phyloP scores from a whole-genome alignment of 1,284 basidiomycete species.

The Porodaedalea pini region DNA sequence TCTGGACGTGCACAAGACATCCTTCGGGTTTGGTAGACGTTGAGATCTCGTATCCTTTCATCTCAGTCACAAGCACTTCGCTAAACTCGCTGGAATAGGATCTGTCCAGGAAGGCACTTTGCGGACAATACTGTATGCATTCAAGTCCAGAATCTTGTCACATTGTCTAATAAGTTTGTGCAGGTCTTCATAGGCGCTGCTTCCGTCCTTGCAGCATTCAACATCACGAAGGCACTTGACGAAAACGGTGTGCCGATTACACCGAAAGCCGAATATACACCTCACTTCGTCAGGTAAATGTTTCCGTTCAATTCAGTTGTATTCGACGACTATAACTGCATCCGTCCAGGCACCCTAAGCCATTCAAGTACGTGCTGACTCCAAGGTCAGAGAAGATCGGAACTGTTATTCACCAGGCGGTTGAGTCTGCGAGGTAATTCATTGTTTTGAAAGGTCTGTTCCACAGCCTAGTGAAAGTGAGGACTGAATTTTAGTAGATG shows the following conservation, averaged over 20 bases:
- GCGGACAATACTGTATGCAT: conserved; percentile 1
- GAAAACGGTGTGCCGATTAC: conserved; percentile 17
- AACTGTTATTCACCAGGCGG: conserved; percentile 1
- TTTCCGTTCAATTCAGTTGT: too few relatives aligned
- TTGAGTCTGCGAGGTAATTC: conserved; percentile 1
- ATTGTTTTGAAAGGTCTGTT: too few relatives aligned
- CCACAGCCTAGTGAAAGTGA: too few relatives aligned
- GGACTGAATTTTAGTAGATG: not conserved
- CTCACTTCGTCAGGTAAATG: conserved; percentile 8
- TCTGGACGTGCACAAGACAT: not conserved
- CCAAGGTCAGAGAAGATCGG: not conserved
- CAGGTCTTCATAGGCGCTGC: conserved; percentile 13
- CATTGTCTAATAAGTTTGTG: too few relatives aligned
- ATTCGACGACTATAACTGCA: too few relatives aligned
- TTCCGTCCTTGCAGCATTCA: conserved; percentile 22
- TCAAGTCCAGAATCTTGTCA: too few relatives aligned
- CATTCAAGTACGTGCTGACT: not conserved
- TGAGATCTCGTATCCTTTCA: not conserved
- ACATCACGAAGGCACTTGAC: conserved; percentile 21
- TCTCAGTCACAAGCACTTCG: not conserved
- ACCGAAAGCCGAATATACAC: conserved; percentile 1
- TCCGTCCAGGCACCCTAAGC: too few relatives aligned
- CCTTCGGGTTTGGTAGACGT: conserved; percentile 16
- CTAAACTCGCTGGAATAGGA: not conserved
- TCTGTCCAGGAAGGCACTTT: conserved; percentile 14